Evolutionary conservation across 352 stramenopile species (phyloP).

Genomic region (Thalassiosira hispida): DNA sequence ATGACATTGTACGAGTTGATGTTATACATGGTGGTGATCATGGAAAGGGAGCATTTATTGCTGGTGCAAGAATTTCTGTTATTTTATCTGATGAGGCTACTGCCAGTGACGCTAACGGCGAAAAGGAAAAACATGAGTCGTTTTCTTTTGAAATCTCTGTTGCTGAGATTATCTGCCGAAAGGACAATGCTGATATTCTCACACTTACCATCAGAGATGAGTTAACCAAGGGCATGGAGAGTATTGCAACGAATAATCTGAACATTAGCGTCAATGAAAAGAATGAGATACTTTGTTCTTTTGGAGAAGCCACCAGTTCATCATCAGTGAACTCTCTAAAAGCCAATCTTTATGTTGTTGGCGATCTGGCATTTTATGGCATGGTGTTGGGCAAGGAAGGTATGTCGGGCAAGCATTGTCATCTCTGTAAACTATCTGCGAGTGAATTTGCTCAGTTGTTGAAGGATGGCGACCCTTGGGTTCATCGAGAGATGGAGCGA

Average conservation of each 20-base stretch:
- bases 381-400: conserved; percentile 11
- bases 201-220: not conserved
- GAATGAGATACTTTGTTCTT: conserved; percentile 3
- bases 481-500: not conserved
- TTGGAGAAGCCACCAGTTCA: not conserved
- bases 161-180: conserved; percentile 17
- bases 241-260: not conserved
- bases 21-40: conserved; percentile 17
- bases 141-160: conserved; percentile 14
- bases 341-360: not conserved
- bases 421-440: conserved; percentile 4
- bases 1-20: conserved; percentile 10
- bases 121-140: not conserved
- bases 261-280: not conserved
- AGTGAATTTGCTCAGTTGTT: not conserved
- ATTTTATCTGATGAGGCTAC: not conserved
- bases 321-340: not conserved
- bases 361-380: conserved; percentile 17
- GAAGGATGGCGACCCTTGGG: not conserved
- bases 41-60: conserved; percentile 19
- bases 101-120: not conserved
- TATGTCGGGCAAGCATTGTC: not conserved
- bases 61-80: conserved; percentile 5
- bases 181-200: conserved; percentile 14
- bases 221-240: conserved; percentile 6